Evolutionary conservation across 2,329 filamentous ascomycete species (phyloP).

Genomic region (Fusarium pininemorale): DNA sequence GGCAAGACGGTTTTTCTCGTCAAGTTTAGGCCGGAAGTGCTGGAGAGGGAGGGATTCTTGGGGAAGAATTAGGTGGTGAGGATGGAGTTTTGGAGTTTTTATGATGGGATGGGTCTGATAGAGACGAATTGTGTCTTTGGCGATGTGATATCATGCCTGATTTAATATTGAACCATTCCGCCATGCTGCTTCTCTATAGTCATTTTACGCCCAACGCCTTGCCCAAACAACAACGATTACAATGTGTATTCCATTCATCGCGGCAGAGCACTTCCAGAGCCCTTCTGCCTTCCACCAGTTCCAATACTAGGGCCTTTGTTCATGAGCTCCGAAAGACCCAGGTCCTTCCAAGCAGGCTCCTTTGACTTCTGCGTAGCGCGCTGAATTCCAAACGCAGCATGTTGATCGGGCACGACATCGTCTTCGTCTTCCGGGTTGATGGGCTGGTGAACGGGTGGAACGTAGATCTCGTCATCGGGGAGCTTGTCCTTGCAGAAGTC

Average conservation of each 20-base stretch:
- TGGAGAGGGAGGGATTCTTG: conserved; percentile 89
- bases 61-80: conserved; percentile 60
- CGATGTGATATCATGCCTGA: conserved; percentile 7
- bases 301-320: conserved; percentile 61
- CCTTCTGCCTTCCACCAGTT: conserved; percentile 35
- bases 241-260: not conserved
- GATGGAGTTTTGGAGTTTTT: conserved; percentile 32
- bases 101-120: conserved; percentile 10
- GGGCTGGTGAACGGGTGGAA: conserved; percentile 81
- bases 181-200: not conserved
- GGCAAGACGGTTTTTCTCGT: conserved; percentile 95
- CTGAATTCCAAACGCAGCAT: conserved; percentile 87
- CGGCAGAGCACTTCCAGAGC: conserved; percentile 26
- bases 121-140: conserved; percentile 13
- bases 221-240: not conserved
- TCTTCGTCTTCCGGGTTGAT: conserved; percentile 90
- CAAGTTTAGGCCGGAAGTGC: conserved; percentile 88
- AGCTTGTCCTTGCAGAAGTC: conserved; percentile 76
- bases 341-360: conserved; percentile 81
- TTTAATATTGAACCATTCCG: conserved; percentile 4
- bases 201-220: conserved; percentile 23
- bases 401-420: conserved; percentile 87
- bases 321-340: conserved; percentile 78
- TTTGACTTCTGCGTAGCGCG: conserved; percentile 76
- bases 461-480: conserved; percentile 82